Base-by-base conservation (phyloP, 2,329 filamentous ascomycete species). In the Hypoxylon sp. region DNA sequence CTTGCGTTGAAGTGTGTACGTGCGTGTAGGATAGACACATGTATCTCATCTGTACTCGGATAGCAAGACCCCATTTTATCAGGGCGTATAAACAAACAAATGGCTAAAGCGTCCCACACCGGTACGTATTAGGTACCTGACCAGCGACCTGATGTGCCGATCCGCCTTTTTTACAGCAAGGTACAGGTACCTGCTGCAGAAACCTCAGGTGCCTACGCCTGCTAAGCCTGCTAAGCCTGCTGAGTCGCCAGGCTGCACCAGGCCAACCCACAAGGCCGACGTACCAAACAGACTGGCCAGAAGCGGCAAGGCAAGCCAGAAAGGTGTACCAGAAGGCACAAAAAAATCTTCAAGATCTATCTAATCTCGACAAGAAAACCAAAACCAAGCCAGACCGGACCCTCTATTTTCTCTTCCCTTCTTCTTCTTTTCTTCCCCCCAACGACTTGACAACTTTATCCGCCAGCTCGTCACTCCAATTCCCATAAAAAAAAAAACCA, bases 401-500 rank as follows among this genome's bases (percentile, higher is more conserved):
- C 67, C 65, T 63, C 45, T 41, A 47, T 48, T 65, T 75, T 74
- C 71, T 71, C 73, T 68, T 74, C 71, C 70, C 73, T 68, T 71
- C 72, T 72, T 71, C 70, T 65, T 68, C 69, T 70, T 69, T 71
- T 35, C 31, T 76, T 67, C 69, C 66, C 66, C 69, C 73, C 73
- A 75, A 75, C 77, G 76, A 77, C 76, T 74, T 73, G 73, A 78
- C 77, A 80, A 76, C 76, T 75, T 75, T 79, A 81, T 80, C 79
- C 74, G 72, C 73, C 77, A 77, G 72, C 64, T 73, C 70, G 67
- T 70, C 65, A 66, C 73, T 72, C 74, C 31, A 35, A 35, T 35
- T 35, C n/a, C 11, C 31, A 35, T 15, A 71, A 74, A 75, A 29
- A 37, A 73, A 74, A 76, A 77, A 75, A 74, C 73, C 15, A 77